Base-by-base conservation (phyloP, 306 rosid species). In the Vigna reflexopilosa region DNA sequence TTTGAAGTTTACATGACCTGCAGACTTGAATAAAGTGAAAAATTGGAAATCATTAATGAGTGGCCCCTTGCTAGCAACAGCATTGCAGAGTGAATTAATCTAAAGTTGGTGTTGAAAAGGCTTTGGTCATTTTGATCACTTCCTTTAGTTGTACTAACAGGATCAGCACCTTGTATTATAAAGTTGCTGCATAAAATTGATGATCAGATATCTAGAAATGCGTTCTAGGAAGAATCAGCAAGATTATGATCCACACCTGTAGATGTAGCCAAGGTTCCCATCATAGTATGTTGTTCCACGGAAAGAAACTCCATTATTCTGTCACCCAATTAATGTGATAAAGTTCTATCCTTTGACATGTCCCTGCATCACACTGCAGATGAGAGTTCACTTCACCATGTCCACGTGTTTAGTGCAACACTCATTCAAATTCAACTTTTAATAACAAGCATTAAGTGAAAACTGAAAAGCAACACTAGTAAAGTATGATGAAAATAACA, bases 161-260 rank as follows among this genome's bases (percentile, higher is more conserved):
- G 14, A 32, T 34, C 26, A 34, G 15, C 48, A 34, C 16, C 48
- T 15, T 63, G 69, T 34, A 63, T 63, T 34, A 15, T 62, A 34
- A 62, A 62, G 68, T 62, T 34, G 47, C 14, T 15, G 69, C 69
- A 32, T 63, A 63, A 32, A 63, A n/a, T 63, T 63, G 48, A 63
- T 63, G 26, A 36, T 36, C 7, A 63, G 28, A 26, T 26, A 26
- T 24, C 28, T 24, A 24, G 28, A 24, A 24, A 24, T 24, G 28
- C 28, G 28, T 26, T 32, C 48, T 63, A 34, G 26, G 68, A 47
- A 63, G 48, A 63, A 63, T 16, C 36, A 63, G 48, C 15, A 34
- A 63, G 67, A 20, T 62, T 15, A 30, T 62, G 44, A 61, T 28
- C 11, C 42, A 28, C 65, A 24, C n/a, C 65, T 28, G 22, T 61